phyloP scores from a whole-genome alignment of 78 protist species.

The Polysphondylium violaceum region DNA sequence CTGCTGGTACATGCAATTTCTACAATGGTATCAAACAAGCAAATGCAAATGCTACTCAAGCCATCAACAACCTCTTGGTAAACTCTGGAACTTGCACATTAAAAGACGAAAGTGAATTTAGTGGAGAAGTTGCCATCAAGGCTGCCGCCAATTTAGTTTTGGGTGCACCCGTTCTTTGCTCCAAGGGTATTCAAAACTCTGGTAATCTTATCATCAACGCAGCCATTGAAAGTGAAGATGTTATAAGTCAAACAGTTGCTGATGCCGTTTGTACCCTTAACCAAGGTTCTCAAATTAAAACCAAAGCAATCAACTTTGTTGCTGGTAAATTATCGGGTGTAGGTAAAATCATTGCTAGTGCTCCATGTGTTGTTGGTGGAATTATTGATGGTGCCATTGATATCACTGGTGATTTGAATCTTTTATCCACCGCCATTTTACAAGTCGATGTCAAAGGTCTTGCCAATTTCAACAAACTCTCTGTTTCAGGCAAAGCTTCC shows the following conservation, averaged over 20 bases:
- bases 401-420: conserved; percentile 1
- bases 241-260: neutral
- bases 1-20: conserved; percentile 1
- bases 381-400: conserved; percentile 23
- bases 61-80: neutral
- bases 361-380: conserved; percentile 30
- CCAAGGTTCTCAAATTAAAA: neutral
- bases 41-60: neutral
- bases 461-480: neutral
- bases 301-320: neutral
- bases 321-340: neutral
- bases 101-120: neutral
- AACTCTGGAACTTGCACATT: conserved; percentile 11
- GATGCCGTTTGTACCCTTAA: neutral
- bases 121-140: neutral
- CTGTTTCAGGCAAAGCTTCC: neutral
- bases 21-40: neutral
- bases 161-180: neutral
- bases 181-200: conserved; percentile 2
- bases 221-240: neutral
- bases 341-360: conserved; percentile 4
- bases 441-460: neutral
- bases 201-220: neutral
- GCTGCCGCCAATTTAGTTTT: neutral
- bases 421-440: neutral